Percentiles rank a stretch among this genome's conserved stretches.
These are phyloP conservation scores for Carex kokanica DNA, from an alignment of 176 grass and related monocot genomes.

Conservation along the genomic window DNA sequence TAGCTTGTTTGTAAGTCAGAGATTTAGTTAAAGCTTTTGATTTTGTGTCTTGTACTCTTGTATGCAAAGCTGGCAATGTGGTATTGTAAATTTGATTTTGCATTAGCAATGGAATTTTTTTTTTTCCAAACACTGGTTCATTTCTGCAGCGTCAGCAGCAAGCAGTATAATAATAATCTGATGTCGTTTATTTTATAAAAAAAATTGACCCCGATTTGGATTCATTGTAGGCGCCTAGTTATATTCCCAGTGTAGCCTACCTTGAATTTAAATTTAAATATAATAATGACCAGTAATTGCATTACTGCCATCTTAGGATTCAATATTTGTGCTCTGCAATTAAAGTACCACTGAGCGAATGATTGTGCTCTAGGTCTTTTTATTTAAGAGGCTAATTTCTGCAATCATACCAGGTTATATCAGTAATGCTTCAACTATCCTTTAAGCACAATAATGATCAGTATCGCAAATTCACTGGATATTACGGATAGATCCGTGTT, in stretches of 20 bases:
- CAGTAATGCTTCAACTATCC: not conserved
- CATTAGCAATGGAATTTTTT: not conserved
- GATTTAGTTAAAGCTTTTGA: not conserved
- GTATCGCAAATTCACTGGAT: no score
- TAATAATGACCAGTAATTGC: conserved; percentile 11
- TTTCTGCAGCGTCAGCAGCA: not conserved
- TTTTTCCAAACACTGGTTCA: not conserved
- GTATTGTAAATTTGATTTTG: not conserved
- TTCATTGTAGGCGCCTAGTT: not conserved
- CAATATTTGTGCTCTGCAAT: not conserved
- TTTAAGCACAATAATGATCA: not conserved
- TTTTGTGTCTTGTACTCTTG: not conserved
- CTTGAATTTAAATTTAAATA: not conserved
- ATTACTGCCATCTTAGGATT: conserved; percentile 7
- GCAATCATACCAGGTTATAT: not conserved
- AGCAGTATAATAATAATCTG: not conserved
- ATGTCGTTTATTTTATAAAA: not conserved
- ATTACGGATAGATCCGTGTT: no score
- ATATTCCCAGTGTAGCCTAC: not conserved
- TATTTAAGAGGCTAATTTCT: not conserved
- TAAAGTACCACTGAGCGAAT: not conserved
- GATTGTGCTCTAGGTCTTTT: not conserved
- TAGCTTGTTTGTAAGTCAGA: not conserved
- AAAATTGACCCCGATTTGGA: not conserved
- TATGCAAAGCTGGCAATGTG: not conserved